Percentiles rank a stretch among this genome's conserved stretches.
Conservation (phyloP, 257 asterid species). For the Rhazya stricta region DNA sequence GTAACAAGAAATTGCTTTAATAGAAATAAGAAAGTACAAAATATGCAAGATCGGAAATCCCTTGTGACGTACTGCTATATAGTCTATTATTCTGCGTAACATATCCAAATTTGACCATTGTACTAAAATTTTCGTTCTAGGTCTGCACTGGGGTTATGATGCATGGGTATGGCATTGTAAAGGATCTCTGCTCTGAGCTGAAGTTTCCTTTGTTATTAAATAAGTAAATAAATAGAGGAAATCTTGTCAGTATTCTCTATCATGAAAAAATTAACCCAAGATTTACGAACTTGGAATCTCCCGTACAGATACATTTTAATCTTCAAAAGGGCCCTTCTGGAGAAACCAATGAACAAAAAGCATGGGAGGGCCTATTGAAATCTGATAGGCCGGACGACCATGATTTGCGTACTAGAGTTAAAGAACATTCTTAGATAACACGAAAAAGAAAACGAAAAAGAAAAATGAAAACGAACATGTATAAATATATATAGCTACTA, state of each 20-base stretch:
- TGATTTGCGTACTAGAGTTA: too few species aligned
- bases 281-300: background rate
- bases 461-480: too few species aligned
- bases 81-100: background rate
- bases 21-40: background rate
- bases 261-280: background rate
- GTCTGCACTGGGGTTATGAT: constrained; percentile 97
- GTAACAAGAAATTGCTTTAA: background rate
- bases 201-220: too few species aligned
- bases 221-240: too few species aligned
- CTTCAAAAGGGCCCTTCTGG: background rate
- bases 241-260: background rate
- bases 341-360: background rate
- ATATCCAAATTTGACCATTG: constrained; percentile 4
- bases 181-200: constrained; percentile 76
- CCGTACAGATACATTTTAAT: background rate
- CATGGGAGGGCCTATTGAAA: background rate
- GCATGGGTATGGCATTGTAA: constrained; percentile 89
- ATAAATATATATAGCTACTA: too few species aligned
- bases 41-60: background rate
- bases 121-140: constrained; percentile 18
- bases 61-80: background rate
- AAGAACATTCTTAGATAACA: too few species aligned
- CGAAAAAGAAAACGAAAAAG: too few species aligned
- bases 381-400: background rate